Conservation (phyloP, 2,329 filamentous ascomycete species). For the Aspergillus melleus region DNA sequence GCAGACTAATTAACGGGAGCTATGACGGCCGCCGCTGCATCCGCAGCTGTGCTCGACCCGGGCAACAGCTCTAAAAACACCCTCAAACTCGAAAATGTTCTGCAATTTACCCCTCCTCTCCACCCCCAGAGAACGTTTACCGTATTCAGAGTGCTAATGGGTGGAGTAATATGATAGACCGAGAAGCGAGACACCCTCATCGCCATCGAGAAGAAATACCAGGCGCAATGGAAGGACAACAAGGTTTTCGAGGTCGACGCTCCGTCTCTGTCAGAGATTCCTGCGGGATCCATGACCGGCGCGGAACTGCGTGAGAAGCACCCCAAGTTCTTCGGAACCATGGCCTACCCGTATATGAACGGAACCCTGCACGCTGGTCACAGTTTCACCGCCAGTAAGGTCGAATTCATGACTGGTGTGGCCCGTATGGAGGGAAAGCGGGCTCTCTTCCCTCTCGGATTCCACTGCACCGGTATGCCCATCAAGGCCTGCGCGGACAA, state of each 20-base stretch:
- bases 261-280: conserved; percentile 74
- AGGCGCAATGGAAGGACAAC: conserved; percentile 76
- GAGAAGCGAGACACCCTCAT: conserved; percentile 34
- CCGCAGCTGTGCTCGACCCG: conserved; percentile 56
- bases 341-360: conserved; percentile 82
- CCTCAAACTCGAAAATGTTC: conserved; percentile 62
- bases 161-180: conserved; percentile 21
- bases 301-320: conserved; percentile 74
- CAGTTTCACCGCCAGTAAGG: conserved; percentile 86
- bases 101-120: conserved; percentile 25
- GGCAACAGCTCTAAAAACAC: conserved; percentile 59
- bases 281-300: conserved; percentile 70
- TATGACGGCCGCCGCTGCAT: conserved; percentile 50
- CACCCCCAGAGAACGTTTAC: conserved; percentile 21
- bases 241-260: conserved; percentile 84
- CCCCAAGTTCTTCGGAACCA: conserved; percentile 88
- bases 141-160: conserved; percentile 17
- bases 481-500: conserved; percentile 98
- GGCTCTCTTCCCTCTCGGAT: conserved; percentile 85
- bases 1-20: conserved; percentile 26
- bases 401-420: conserved; percentile 87
- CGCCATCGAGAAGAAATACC: conserved; percentile 79
- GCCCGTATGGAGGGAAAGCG: conserved; percentile 88
- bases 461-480: conserved; percentile 95
- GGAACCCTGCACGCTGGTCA: conserved; percentile 88